Conservation (phyloP, 2,329 filamentous ascomycete species). For the Stenocarpella maydis region DNA sequence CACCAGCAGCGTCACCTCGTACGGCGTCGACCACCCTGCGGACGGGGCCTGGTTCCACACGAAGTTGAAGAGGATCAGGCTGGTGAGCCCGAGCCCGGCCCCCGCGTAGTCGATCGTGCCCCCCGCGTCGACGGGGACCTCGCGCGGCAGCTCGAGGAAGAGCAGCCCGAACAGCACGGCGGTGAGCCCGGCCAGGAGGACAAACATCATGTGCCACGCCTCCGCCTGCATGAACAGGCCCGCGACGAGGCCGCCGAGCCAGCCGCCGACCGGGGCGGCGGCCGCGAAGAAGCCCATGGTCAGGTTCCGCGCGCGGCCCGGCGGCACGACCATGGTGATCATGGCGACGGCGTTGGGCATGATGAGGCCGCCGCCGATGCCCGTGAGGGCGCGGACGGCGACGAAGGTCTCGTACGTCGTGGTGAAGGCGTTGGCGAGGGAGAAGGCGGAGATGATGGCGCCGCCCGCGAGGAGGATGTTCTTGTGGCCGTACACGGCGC, state of each 20-base stretch:
- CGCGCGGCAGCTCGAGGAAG: slow-evolving; percentile 38
- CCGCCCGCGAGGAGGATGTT: slow-evolving; percentile 54
- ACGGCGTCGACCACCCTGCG: slow-evolving; percentile 53
- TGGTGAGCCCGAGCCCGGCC: slow-evolving; percentile 47
- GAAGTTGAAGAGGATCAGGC: slow-evolving; percentile 59
- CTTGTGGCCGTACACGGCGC: slow-evolving; percentile 61
- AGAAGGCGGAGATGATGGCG: slow-evolving; percentile 51
- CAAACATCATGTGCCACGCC: slow-evolving; percentile 52
- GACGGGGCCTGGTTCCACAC: slow-evolving; percentile 59
- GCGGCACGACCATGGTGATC: slow-evolving; percentile 55
- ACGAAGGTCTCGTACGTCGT: slow-evolving; percentile 52
- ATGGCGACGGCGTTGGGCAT: slow-evolving; percentile 62
- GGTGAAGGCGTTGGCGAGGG: slow-evolving; percentile 54
- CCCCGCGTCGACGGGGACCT: slow-evolving; percentile 45
- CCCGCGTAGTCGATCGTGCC: slow-evolving; percentile 52
- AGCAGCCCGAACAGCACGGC: slow-evolving; percentile 35
- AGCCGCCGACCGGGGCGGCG: slow-evolving; percentile 54
- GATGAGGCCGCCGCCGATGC: slow-evolving; percentile 60
- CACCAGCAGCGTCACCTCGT: slow-evolving; percentile 51
- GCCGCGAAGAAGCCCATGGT: slow-evolving; percentile 56
- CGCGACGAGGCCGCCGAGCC: slow-evolving; percentile 51
- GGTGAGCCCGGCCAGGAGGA: slow-evolving; percentile 45
- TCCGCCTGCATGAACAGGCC: slow-evolving; percentile 48
- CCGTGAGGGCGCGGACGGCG: slow-evolving; percentile 54
- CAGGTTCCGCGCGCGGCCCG: slow-evolving; percentile 54